Evolutionary conservation across 371 early-diverging fungal genomes (phyloP).

Genomic region (Saksenaea oblongispora): DNA sequence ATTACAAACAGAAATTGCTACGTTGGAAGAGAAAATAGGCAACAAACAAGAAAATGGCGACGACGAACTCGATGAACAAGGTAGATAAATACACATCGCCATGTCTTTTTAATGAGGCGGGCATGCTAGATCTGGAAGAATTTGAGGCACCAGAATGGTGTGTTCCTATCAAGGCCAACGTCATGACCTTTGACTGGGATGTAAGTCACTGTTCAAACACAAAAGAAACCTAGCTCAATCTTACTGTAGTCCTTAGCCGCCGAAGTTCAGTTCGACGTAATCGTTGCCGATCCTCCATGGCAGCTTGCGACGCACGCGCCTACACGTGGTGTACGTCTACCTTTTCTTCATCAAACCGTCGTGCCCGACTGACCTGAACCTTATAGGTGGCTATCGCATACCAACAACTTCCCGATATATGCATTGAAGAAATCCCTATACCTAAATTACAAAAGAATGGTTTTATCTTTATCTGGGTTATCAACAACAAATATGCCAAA

Average conservation of each 20-base stretch:
- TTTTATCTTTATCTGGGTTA: constrained; percentile 95
- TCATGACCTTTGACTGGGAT: constrained; percentile 93
- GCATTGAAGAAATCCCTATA: constrained; percentile 91
- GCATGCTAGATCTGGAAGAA: constrained; percentile 70
- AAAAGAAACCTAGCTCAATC: neutral
- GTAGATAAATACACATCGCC: constrained; percentile 6
- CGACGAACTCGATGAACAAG: constrained; percentile 36
- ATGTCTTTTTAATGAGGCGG: neutral
- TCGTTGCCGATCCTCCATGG: constrained; percentile 96
- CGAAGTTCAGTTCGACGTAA: constrained; percentile 89
- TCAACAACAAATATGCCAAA: constrained; percentile 93
- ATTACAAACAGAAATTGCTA: constrained; percentile 58
- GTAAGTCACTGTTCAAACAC: constrained; percentile 34
- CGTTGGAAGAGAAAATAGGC: constrained; percentile 50
- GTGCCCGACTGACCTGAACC: neutral
- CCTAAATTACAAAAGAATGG: constrained; percentile 82
- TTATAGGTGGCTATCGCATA: constrained; percentile 85
- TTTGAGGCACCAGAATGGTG: constrained; percentile 94
- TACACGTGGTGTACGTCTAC: constrained; percentile 76
- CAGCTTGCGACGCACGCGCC: constrained; percentile 95
- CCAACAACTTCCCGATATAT: constrained; percentile 90
- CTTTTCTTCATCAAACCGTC: neutral
- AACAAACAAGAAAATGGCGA: constrained; percentile 24
- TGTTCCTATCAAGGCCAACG: constrained; percentile 92
- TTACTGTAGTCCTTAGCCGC: constrained; percentile 64